Conservation (phyloP, 2,329 filamentous ascomycete species). For the Fusarium irregulare region DNA sequence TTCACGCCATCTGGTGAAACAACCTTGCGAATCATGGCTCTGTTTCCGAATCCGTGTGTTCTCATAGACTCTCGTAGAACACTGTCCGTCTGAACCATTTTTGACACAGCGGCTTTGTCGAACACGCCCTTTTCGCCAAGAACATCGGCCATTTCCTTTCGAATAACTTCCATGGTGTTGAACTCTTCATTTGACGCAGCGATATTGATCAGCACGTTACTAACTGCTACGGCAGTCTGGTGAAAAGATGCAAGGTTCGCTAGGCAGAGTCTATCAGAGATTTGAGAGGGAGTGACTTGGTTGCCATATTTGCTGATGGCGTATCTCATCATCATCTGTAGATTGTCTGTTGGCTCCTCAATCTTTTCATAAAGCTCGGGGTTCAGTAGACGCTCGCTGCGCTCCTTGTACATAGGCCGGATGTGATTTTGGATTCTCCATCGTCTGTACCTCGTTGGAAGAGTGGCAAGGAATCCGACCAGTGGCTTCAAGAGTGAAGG, state of each 20-base stretch:
- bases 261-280: slow-evolving; percentile 33
- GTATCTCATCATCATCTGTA: slow-evolving; percentile 39
- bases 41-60: slow-evolving; percentile 48
- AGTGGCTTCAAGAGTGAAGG: slow-evolving; percentile 50
- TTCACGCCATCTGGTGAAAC: slow-evolving; percentile 41
- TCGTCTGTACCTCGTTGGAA: slow-evolving; percentile 26
- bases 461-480: slow-evolving; percentile 44
- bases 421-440: slow-evolving; percentile 34
- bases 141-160: slow-evolving; percentile 51
- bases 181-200: slow-evolving; percentile 52
- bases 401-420: slow-evolving; percentile 4
- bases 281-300: slow-evolving; percentile 45
- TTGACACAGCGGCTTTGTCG: slow-evolving; percentile 53
- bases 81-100: slow-evolving; percentile 56
- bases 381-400: background rate
- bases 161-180: slow-evolving; percentile 51
- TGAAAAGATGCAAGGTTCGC: slow-evolving; percentile 54
- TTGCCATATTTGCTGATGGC: slow-evolving; percentile 31
- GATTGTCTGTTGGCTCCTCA: slow-evolving; percentile 20
- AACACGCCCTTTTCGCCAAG: slow-evolving; percentile 45
- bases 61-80: slow-evolving; percentile 57
- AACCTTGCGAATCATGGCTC: slow-evolving; percentile 47
- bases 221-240: slow-evolving; percentile 55
- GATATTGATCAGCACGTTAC: slow-evolving; percentile 55
- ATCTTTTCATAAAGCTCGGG: background rate